Evolutionary conservation across 2,329 filamentous ascomycete genomes (phyloP), one percentile per base, ranked within the genome.

Genomic region (Aspergillus eucalypticola): DNA sequence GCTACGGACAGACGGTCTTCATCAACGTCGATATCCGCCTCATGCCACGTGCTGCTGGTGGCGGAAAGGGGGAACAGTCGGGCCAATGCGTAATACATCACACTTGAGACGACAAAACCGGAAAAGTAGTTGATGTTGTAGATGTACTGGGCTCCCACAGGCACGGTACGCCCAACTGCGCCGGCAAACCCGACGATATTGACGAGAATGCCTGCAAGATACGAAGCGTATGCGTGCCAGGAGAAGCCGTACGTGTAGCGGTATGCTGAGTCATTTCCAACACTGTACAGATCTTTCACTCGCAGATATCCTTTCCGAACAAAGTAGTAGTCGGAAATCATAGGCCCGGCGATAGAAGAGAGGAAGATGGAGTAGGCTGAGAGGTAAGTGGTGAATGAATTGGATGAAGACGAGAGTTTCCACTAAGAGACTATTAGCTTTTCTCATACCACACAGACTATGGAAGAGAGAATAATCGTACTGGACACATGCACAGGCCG

Each of bases 351-450:
- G 64, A 97, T 96, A 46, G 90, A 92, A 60, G 90, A 93, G n/a
- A 97, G 84, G 78, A 97, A 97, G 59, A 97, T 92, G 3, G 90
- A 92, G 80, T 96, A 96, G 1, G 93, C 90, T 0, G 90, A 95
- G 0, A 97, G 86, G 72, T 96, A 96, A 3, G 91, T 96, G 0
- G 91, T 95, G 79, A 96, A 96, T 76, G 89, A 88, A 80, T 94
- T 96, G 48, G 86, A 86, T 48, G 81, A 81, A 2, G 84, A 87
- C 8, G 96, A 84, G 0, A 96, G 84, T 61, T 90, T 90, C 86
- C 78, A 80, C 68, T 77, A 56, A n/a, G 42, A 13, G 3, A 15
- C 25, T 54, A 60, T 67, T 57, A 69, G 65, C 13, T 56, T 41
- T 55, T 49, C 25, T 46, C 53, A 7, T 23, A 5, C 8, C 19